Percentiles rank a stretch among this genome's conserved stretches.
Conservation (phyloP, 257 asterid species). For the Ocimum tenuiflorum region DNA sequence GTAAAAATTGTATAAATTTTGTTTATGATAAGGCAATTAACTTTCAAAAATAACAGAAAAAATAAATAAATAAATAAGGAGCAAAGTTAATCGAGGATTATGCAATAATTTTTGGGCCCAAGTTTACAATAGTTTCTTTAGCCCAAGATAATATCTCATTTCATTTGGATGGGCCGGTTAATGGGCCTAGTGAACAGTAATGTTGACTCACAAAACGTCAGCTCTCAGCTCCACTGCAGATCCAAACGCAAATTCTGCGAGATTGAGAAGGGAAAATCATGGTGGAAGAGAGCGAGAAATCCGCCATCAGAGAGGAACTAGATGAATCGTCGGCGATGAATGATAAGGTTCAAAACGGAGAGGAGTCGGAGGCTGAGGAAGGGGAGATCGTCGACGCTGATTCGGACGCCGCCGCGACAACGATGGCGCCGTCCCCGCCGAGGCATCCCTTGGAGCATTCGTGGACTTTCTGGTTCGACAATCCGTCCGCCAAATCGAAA, state of each 20-base stretch:
- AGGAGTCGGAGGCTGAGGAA: slow-evolving; percentile 33
- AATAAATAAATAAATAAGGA: too few relatives aligned
- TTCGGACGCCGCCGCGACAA: slow-evolving; percentile 24
- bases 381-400: slow-evolving; percentile 40
- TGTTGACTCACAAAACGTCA: background rate
- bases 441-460: slow-evolving; percentile 46
- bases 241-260: background rate
- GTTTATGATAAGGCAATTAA: too few relatives aligned
- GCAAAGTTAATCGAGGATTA: too few relatives aligned
- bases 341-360: slow-evolving; percentile 28
- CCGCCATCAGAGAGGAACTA: slow-evolving; percentile 18
- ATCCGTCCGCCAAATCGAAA: slow-evolving; percentile 32
- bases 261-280: background rate
- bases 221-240: background rate
- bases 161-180: background rate
- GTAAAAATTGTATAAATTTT: too few relatives aligned
- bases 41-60: too few relatives aligned
- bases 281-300: slow-evolving; percentile 41
- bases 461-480: slow-evolving; percentile 60
- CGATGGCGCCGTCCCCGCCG: slow-evolving; percentile 22
- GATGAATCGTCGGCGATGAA: slow-evolving; percentile 14
- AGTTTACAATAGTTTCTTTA: background rate
- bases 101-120: background rate
- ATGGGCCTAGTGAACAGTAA: background rate
- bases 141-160: background rate